These are phyloP conservation scores for Juglanconis oblonga DNA, from an alignment of 2,329 filamentous ascomycete species.

Conservation along the genomic window DNA sequence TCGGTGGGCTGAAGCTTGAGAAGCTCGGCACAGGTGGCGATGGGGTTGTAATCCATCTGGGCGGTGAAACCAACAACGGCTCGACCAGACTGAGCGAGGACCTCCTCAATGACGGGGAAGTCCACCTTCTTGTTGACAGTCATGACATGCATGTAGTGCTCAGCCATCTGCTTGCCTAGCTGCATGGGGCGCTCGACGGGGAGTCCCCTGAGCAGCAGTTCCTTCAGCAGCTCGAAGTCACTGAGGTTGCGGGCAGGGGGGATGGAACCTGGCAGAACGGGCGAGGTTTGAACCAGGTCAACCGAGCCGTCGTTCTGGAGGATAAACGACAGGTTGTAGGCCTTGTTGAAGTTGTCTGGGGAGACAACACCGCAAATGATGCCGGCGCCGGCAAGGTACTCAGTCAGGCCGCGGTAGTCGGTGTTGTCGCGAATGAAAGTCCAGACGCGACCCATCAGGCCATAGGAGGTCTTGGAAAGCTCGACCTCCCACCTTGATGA, in stretches of 20 bases:
- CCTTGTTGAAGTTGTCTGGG: not conserved
- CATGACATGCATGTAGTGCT: conserved; percentile 5
- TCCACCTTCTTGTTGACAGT: not conserved
- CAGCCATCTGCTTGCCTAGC: not conserved
- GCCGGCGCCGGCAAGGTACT: not conserved
- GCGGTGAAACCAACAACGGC: too few relatives aligned
- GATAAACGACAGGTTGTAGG: not conserved
- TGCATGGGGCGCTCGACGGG: not conserved
- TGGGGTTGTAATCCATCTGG: too few relatives aligned
- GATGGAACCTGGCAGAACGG: not conserved
- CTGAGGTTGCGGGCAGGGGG: not conserved
- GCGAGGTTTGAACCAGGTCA: not conserved
- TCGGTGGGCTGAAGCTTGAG: too few relatives aligned
- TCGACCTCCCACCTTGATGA: too few relatives aligned
- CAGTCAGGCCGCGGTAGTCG: not conserved
- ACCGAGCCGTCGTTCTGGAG: not conserved
- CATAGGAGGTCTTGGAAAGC: conserved; percentile 3
- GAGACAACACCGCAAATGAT: not conserved
- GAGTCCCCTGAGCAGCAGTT: not conserved
- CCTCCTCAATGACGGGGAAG: not conserved
- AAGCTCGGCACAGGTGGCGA: too few relatives aligned
- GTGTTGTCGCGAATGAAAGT: conserved; percentile 12
- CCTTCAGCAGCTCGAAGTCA: conserved; percentile 8
- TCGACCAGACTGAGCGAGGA: not conserved
- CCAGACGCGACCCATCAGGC: conserved; percentile 6